These are phyloP conservation scores for Orychophragmus violaceus DNA, from an alignment of 345 rosid genomes.

Conservation along the genomic window DNA sequence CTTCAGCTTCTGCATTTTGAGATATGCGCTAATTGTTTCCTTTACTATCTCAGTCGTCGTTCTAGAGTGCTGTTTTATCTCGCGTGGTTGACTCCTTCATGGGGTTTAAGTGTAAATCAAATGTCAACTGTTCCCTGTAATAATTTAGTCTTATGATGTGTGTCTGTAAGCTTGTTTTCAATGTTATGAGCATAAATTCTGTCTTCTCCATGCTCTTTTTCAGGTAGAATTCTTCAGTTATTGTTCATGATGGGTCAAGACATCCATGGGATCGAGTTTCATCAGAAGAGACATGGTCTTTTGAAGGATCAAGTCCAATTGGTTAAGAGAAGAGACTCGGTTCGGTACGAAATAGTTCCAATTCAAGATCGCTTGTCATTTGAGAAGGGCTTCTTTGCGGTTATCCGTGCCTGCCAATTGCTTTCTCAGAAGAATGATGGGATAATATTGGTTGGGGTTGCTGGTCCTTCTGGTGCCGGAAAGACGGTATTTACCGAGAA, in stretches of 20 bases:
- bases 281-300: slow-evolving; percentile 57
- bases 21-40: background rate
- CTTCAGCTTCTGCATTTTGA: slow-evolving; percentile 4
- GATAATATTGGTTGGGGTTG: slow-evolving; percentile 75
- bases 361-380: slow-evolving; percentile 69
- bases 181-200: background rate
- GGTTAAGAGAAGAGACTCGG: slow-evolving; percentile 64
- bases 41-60: background rate
- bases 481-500: slow-evolving; percentile 91
- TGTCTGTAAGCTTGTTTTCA: background rate
- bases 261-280: slow-evolving; percentile 46
- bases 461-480: slow-evolving; percentile 99
- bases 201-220: background rate
- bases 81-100: too few species aligned
- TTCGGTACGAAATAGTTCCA: slow-evolving; percentile 64
- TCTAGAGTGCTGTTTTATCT: background rate
- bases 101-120: background rate
- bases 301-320: slow-evolving; percentile 81
- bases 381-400: slow-evolving; percentile 88
- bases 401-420: slow-evolving; percentile 88
- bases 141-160: background rate
- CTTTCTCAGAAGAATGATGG: slow-evolving; percentile 85
- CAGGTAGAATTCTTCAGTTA: background rate
- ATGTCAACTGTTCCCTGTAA: slow-evolving; percentile 4
- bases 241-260: slow-evolving; percentile 46